A percentile compares a stretch with the other conserved stretches of the same genome.
Evolutionary conservation across 108 stramenopile genomes (phyloP).

Genomic region (Skeletonema grethae): DNA sequence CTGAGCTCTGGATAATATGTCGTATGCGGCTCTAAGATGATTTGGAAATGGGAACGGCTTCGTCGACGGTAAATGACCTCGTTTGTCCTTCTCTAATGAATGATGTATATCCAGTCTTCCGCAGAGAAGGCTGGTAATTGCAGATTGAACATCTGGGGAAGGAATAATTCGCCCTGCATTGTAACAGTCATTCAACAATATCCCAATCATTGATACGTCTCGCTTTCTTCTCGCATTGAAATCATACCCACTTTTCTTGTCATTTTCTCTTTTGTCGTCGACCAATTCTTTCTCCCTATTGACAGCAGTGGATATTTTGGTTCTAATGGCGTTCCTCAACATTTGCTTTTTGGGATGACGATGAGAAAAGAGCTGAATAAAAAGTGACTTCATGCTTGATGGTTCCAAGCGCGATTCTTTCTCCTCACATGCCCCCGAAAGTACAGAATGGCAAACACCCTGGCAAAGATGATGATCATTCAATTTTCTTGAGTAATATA

Average conservation of each 20-base stretch:
- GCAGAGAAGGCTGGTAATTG: constrained; percentile 20
- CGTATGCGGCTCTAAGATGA: constrained; percentile 3
- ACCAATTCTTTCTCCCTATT: not conserved
- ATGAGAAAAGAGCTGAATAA: constrained; percentile 33
- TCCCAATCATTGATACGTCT: constrained; percentile 26
- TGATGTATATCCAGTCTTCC: constrained; percentile 17
- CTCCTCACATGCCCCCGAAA: not conserved
- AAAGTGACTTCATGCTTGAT: constrained; percentile 7
- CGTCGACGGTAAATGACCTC: not conserved
- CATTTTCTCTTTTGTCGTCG: not conserved
- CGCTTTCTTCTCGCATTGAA: constrained; percentile 21
- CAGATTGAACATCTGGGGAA: constrained; percentile 8
- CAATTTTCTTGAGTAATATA: constrained; percentile 7
- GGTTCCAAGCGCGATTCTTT: not conserved
- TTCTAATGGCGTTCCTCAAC: not conserved
- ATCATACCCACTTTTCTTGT: not conserved
- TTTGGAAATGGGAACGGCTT: constrained; percentile 21
- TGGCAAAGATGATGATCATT: constrained; percentile 13
- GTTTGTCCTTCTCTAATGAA: constrained; percentile 9
- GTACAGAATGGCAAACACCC: constrained; percentile 24
- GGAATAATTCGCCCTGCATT: constrained; percentile 15
- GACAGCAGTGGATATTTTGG: not conserved
- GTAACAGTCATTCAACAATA: constrained; percentile 29
- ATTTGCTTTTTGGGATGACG: constrained; percentile 20
- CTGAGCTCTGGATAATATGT: constrained; percentile 17